Evolutionary conservation across 805 yeast genomes (phyloP), one percentile per base, ranked within the genome.

Genomic region (Myxozyma geophila): DNA sequence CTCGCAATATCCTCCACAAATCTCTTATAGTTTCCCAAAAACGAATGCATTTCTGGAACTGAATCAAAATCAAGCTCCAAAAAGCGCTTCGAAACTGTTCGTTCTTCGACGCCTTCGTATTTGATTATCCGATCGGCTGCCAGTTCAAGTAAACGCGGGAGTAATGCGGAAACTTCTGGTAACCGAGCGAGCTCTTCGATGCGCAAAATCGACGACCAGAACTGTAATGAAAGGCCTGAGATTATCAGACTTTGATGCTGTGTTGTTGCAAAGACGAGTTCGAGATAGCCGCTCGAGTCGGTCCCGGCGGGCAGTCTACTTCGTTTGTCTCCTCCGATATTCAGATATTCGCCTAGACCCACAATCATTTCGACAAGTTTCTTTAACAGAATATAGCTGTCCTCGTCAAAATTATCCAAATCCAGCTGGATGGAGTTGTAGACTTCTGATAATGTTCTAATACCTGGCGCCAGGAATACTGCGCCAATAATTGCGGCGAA

Each of bases 331-430:
- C 78, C 78, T 59, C 78, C 78, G 4, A 83, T 79, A 67, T 84
- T 88, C 63, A 92, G 81, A 71, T 88, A 88, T 70, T 90, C 96
- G 67, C 95, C 88, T 57, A 91, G 78, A 0, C 92, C 88, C 28
- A 95, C 96, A 40, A 92, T 85, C 90, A 93, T 89, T 73, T 95
- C 99, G 4, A 92, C 97, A 15, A 93, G 82, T 76, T 93, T 93
- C 74, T 95, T 95, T 66, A 90, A 77, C 62, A 93, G 82, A 0
- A 96, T 87, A 74, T 95, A 95, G 41, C 84, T 81, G 61, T 83
- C 84, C 70, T 92, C 98, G 71, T 89, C 92, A 23, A 92, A 81
- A 71, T 87, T 90, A 64, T 85, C 84, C 2, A 87, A 74, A 67
- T 85, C 84, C 57, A 89, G 81, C 28, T 74, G 73, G 46, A 82